A percentile compares a stretch with the other conserved stretches of the same genome.
Evolutionary conservation across 2,329 filamentous ascomycete species (phyloP).

Genomic region (Ophiostoma piceae): DNA sequence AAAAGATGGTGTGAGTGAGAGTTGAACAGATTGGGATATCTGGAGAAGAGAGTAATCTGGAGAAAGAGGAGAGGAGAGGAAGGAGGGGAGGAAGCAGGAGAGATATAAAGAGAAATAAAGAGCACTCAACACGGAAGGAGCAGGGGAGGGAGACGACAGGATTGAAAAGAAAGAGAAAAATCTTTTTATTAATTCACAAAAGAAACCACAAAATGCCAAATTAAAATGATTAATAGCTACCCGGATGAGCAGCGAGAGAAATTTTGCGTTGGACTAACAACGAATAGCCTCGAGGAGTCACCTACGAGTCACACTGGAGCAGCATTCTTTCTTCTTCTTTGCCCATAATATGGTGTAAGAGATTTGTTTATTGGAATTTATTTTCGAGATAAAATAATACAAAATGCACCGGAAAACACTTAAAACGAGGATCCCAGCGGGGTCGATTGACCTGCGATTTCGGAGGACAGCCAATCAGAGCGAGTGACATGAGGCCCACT

Average conservation of each 20-base stretch:
- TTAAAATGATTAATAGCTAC: neutral
- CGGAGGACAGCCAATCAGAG: constrained; percentile 20
- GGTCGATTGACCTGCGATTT: constrained; percentile 17
- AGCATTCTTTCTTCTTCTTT: neutral
- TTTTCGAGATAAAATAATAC: neutral
- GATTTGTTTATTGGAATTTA: neutral
- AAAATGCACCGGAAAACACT: constrained; percentile 4
- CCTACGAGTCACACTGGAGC: neutral
- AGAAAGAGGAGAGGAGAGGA: constrained; percentile 5
- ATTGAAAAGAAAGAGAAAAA: neutral
- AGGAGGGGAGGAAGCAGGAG: neutral
- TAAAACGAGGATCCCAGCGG: constrained; percentile 19
- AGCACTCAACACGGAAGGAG: constrained; percentile 16
- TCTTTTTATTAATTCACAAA: neutral
- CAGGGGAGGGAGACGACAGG: constrained; percentile 29
- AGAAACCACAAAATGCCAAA: neutral
- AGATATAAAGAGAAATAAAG: constrained; percentile 2
- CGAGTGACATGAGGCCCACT: neutral
- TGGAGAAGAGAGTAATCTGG: constrained; percentile 14
- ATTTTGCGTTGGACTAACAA: constrained; percentile 22
- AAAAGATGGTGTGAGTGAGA: neutral
- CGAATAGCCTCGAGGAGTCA: constrained; percentile 11
- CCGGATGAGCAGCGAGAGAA: constrained; percentile 13
- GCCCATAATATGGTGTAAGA: constrained; percentile 7
- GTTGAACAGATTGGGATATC: constrained; percentile 13